Conservation (phyloP, 1,284 basidiomycete genomes). For the Fomitiporia mediterranea region DNA sequence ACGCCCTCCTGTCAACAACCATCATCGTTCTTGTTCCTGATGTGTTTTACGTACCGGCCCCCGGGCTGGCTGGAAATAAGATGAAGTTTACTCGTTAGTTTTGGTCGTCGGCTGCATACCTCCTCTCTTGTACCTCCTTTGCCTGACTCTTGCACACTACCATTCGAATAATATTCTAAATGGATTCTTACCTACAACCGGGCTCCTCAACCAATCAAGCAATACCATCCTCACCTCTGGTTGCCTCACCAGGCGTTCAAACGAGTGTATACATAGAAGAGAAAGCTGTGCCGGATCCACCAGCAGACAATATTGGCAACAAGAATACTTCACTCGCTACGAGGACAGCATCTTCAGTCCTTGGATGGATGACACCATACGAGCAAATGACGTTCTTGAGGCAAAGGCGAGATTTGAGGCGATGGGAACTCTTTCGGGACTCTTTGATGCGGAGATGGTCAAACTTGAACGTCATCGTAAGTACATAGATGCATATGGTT, state of each 20-base stretch:
- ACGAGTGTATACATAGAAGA: background rate
- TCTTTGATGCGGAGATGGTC: slow-evolving; percentile 14
- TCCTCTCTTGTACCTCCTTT: too few species aligned
- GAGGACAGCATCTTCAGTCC: background rate
- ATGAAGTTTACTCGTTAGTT: too few species aligned
- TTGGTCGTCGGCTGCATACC: too few species aligned
- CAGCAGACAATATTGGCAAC: background rate
- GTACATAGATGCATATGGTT: background rate
- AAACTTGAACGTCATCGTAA: slow-evolving; percentile 16
- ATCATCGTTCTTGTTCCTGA: too few species aligned
- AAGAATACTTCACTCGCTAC: background rate
- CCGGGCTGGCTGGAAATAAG: too few species aligned
- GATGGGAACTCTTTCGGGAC: slow-evolving; percentile 15
- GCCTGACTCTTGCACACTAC: too few species aligned
- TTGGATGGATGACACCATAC: slow-evolving; percentile 18
- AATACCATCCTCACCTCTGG: too few species aligned
- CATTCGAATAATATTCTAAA: too few species aligned
- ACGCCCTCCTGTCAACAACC: too few species aligned
- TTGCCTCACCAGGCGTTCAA: background rate
- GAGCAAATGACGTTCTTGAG: slow-evolving; percentile 10
- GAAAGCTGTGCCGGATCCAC: background rate
- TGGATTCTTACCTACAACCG: too few species aligned
- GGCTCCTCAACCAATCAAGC: too few species aligned
- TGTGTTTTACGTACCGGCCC: too few species aligned
- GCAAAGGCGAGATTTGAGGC: slow-evolving; percentile 4